Conservation (phyloP, 345 rosid species). For the Eucalyptus caleyi region DNA sequence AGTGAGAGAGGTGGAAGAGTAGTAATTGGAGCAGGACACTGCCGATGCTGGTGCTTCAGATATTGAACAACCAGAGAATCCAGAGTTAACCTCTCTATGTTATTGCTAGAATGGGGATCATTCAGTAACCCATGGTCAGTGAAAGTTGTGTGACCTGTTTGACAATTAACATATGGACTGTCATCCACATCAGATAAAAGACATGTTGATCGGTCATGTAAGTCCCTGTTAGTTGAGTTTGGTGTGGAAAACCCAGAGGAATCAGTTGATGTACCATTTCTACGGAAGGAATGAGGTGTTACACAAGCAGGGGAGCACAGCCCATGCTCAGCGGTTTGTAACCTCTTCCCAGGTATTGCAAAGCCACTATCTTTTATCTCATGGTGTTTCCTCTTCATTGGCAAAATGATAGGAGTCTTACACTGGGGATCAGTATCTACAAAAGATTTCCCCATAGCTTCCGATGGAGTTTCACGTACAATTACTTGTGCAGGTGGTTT, state of each 20-base stretch:
- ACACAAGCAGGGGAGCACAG: conserved; percentile 45
- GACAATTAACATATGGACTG: conserved; percentile 33
- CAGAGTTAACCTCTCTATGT: conserved; percentile 64
- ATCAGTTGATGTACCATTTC: conserved; percentile 24
- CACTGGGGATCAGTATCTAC: conserved; percentile 40
- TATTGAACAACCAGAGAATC: conserved; percentile 89
- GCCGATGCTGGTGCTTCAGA: conserved; percentile 96
- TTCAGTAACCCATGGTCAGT: conserved; percentile 33
- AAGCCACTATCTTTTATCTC: conserved; percentile 56
- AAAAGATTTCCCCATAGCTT: conserved; percentile 17
- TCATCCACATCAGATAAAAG: conserved; percentile 33
- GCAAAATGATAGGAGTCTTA: conserved; percentile 60
- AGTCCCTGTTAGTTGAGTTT: conserved; percentile 25
- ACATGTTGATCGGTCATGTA: conserved; percentile 24
- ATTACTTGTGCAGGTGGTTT: conserved; percentile 12
- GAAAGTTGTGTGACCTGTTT: conserved; percentile 24
- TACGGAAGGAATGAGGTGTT: conserved; percentile 44
- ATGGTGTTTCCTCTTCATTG: conserved; percentile 63
- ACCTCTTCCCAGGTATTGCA: conserved; percentile 53
- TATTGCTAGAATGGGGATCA: conserved; percentile 44
- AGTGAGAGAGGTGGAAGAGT: conserved; percentile 97
- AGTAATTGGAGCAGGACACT: conserved; percentile 96
- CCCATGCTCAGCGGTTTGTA: conserved; percentile 58
- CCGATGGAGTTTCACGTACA: conserved; percentile 27
- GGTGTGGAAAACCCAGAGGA: conserved; percentile 50